phyloP scores from a whole-genome alignment of 768 basidiomycete genomes.

The Obba rivulosa region DNA sequence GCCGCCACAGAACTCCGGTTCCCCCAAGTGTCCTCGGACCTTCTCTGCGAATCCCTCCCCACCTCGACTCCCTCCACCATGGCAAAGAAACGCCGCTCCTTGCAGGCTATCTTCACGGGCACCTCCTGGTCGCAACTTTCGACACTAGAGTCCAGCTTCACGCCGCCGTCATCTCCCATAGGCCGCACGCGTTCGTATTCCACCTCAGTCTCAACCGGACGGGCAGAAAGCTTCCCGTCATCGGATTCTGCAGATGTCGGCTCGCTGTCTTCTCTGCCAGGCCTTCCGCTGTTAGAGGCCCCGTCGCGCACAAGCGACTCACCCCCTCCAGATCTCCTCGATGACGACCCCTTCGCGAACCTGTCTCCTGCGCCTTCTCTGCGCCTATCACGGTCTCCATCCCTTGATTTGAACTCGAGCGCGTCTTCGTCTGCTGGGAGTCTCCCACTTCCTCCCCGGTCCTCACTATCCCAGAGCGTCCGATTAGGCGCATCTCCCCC shows the following conservation, averaged over 20 bases:
- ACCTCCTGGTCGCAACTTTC: conserved; percentile 8
- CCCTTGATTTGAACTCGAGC: conserved; percentile 12
- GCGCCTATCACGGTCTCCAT: conserved; percentile 10
- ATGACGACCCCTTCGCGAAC: conserved; percentile 74
- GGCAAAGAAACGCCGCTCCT: conserved; percentile 47
- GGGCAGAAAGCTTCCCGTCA: conserved; percentile 1
- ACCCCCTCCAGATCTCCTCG: conserved; percentile 41
- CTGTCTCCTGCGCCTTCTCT: conserved; percentile 29
- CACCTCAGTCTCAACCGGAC: conserved; percentile 6
- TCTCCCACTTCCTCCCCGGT: conserved; percentile 11
- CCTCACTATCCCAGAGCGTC: conserved; percentile 14
- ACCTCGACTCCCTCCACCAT: conserved; percentile 23
- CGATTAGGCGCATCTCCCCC: conserved; percentile 4
- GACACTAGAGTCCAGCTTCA: conserved; percentile 14
- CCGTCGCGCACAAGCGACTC: conserved; percentile 18
- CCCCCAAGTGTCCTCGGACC: too few relatives aligned
- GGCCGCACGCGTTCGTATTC: conserved; percentile 15
- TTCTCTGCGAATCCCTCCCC: too few relatives aligned
- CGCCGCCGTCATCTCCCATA: conserved; percentile 21
- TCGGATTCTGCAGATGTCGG: background rate
- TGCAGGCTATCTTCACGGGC: conserved; percentile 44
- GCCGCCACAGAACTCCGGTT: too few relatives aligned
- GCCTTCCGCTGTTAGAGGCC: conserved; percentile 7
- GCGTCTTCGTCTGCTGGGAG: background rate
- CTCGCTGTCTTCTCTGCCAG: conserved; percentile 7